A percentile compares a stretch with the other conserved stretches of the same genome.
phyloP scores from a whole-genome alignment of 2,329 filamentous ascomycete species.

The Grosmannia huntii region DNA sequence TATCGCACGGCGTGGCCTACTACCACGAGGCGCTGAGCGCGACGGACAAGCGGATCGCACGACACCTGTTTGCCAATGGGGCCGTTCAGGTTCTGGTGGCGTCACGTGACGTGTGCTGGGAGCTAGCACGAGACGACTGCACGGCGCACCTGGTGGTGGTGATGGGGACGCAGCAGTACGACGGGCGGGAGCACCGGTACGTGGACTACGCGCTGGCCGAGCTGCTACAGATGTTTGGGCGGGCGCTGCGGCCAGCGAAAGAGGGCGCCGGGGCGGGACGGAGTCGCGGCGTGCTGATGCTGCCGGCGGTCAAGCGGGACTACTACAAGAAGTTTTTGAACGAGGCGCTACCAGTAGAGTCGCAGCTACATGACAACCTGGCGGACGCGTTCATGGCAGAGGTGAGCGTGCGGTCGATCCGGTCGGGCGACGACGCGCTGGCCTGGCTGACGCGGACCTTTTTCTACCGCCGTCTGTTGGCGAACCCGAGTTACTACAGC shows the following conservation, averaged over 20 bases:
- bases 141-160: slow-evolving; percentile 85
- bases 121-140: slow-evolving; percentile 50
- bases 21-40: slow-evolving; percentile 87
- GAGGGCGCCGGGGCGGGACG: slow-evolving; percentile 49
- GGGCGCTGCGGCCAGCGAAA: slow-evolving; percentile 70
- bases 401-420: slow-evolving; percentile 90
- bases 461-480: slow-evolving; percentile 87
- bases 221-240: slow-evolving; percentile 95
- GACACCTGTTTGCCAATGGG: slow-evolving; percentile 79
- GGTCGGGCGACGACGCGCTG: slow-evolving; percentile 90
- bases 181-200: slow-evolving; percentile 92
- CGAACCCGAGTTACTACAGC: slow-evolving; percentile 94
- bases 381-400: slow-evolving; percentile 96
- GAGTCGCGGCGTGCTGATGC: slow-evolving; percentile 89
- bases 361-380: slow-evolving; percentile 79
- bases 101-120: slow-evolving; percentile 87
- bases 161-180: slow-evolving; percentile 97
- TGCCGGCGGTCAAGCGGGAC: slow-evolving; percentile 84
- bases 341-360: slow-evolving; percentile 91
- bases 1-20: slow-evolving; percentile 91
- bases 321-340: slow-evolving; percentile 99
- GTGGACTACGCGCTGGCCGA: slow-evolving; percentile 92
- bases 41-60: slow-evolving; percentile 86
- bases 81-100: slow-evolving; percentile 73
- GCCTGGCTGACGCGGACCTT: slow-evolving; percentile 99